Base-by-base conservation (phyloP, 768 basidiomycete genomes). In the Mycena metata region DNA sequence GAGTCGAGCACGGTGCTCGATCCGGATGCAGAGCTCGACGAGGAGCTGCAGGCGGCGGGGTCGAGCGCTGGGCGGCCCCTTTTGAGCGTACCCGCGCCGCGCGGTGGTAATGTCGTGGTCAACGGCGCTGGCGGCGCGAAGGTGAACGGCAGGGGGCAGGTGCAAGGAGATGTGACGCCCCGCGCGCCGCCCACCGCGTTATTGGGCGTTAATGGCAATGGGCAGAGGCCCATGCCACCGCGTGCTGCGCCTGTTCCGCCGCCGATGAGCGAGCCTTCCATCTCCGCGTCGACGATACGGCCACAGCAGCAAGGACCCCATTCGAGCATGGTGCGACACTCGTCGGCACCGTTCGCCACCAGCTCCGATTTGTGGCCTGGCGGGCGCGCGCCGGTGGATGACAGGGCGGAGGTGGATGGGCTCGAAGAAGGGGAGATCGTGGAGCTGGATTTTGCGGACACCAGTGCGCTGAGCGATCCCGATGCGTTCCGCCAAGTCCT, bases 311-410 rank as follows among this genome's bases (percentile, higher is more conserved):
- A 30, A 30, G 30, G 30, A 30, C 30, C 30, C 3, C 30, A 30
- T 35, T 12, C 57, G 5, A 10, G 23, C 43, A 5, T 30, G 30
- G 35, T 23, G 10, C 47, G 49, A 21, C 61, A 74, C 12, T 76
- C 80, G 50, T 80, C 84, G 43, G 80, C 7, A 0, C 90, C 91
- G 0, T 92, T 92, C 73, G 85, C 81, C 56, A 79, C 88, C 0
- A 88, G 89, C 67, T 88, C 90, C 10, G 89, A 91, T 39, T 81
- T 92, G 17, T 93, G 91, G 91, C 90, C 92, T 5, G 91, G 91
- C 73, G 85, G 88, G 0, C 87, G 84, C 43, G 79, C 79, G 5
- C 83, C 83, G 13, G 78, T 82, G 52, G 79, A 83, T 63, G 83
- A 83, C 64, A 74, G 74, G 26, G 67, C 74, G 64, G 58, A 74